phyloP scores from a whole-genome alignment of 2,329 filamentous ascomycete species.

The Colletotrichum incanum region DNA sequence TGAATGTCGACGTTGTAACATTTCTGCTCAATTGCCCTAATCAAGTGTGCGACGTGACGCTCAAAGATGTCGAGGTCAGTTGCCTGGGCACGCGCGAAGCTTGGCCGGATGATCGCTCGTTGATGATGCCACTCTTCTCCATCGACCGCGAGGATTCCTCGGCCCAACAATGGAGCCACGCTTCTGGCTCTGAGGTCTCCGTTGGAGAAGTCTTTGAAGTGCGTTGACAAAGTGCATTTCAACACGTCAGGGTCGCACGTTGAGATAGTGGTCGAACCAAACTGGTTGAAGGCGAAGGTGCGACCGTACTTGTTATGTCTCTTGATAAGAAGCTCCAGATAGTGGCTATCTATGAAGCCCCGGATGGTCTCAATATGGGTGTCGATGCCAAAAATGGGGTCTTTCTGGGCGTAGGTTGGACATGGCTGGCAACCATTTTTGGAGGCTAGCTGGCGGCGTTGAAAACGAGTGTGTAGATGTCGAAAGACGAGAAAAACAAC shows the following conservation, averaged over 20 bases:
- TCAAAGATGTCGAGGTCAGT: slow-evolving; percentile 49
- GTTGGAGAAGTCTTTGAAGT: slow-evolving; percentile 3
- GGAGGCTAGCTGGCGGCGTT: neutral
- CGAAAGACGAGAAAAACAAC: neutral
- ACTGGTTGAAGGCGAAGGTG: neutral
- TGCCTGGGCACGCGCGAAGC: slow-evolving; percentile 52
- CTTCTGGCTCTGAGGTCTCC: slow-evolving; percentile 6
- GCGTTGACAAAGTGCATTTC: neutral
- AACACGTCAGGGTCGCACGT: neutral
- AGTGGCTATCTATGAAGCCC: neutral
- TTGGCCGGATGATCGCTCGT: slow-evolving; percentile 53
- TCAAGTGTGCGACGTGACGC: slow-evolving; percentile 28
- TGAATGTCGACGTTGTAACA: neutral
- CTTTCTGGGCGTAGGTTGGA: neutral
- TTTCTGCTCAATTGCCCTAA: neutral
- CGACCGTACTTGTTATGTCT: neutral
- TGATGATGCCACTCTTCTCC: slow-evolving; percentile 63
- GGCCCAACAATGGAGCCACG: slow-evolving; percentile 55
- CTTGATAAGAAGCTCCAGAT: neutral
- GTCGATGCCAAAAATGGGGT: neutral
- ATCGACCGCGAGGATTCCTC: slow-evolving; percentile 65
- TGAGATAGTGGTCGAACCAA: neutral
- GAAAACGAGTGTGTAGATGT: neutral
- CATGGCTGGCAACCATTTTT: neutral
- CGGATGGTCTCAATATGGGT: neutral